These are phyloP conservation scores for Tulasnella sp. DNA, from an alignment of 768 basidiomycete genomes.

Conservation along the genomic window DNA sequence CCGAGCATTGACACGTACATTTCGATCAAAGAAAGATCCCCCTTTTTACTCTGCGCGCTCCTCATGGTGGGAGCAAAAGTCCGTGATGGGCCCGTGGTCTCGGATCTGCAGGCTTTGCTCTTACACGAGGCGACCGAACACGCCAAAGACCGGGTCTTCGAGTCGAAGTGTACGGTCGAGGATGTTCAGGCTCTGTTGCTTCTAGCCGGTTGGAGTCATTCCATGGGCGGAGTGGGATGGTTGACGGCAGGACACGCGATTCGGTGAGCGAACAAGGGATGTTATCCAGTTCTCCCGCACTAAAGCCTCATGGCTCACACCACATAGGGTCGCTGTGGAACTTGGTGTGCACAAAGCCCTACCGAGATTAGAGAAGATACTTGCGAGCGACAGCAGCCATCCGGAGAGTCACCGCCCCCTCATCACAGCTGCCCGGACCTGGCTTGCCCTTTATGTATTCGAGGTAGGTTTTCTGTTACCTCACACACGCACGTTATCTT, in stretches of 20 bases:
- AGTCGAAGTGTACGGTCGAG: slow-evolving; percentile 35
- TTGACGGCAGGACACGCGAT: slow-evolving; percentile 43
- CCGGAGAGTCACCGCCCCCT: slow-evolving; percentile 38
- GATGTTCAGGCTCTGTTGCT: slow-evolving; percentile 42
- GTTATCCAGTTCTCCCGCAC: slow-evolving; percentile 14
- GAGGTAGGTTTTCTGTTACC: slow-evolving; percentile 19
- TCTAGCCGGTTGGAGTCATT: slow-evolving; percentile 40
- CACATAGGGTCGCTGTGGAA: slow-evolving; percentile 35
- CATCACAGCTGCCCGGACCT: slow-evolving; percentile 40
- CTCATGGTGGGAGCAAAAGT: slow-evolving; percentile 33
- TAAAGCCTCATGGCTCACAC: slow-evolving; percentile 9
- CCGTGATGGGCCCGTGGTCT: slow-evolving; percentile 28
- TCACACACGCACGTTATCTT: not conserved
- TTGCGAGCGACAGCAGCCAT: slow-evolving; percentile 39
- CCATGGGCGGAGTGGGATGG: slow-evolving; percentile 37
- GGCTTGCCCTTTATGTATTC: slow-evolving; percentile 39
- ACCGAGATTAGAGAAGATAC: slow-evolving; percentile 37
- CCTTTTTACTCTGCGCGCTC: slow-evolving; percentile 31
- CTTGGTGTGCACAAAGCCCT: slow-evolving; percentile 43
- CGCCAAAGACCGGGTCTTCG: slow-evolving; percentile 28
- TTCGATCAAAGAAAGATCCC: slow-evolving; percentile 27
- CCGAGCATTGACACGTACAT: slow-evolving; percentile 30
- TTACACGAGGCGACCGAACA: slow-evolving; percentile 26
- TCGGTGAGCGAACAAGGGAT: slow-evolving; percentile 36
- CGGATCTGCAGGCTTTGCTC: slow-evolving; percentile 28